Evolutionary conservation across 768 basidiomycete species (phyloP).

Genomic region (Russula virescens): DNA sequence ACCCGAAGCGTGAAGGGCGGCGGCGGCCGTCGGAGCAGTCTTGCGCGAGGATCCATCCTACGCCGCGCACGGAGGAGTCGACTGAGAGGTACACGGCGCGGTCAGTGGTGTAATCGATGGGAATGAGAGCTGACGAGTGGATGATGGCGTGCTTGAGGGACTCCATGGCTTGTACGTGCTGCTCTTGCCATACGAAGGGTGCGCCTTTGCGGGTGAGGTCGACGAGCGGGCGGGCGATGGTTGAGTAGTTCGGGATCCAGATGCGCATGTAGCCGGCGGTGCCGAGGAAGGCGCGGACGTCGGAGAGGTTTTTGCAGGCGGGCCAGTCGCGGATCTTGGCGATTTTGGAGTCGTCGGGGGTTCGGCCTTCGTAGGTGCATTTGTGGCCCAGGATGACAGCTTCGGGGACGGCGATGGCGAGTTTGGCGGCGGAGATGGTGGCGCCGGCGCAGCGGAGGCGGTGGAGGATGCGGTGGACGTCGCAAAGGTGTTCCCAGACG

Average conservation of each 20-base stretch:
- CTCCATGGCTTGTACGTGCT: too few species aligned
- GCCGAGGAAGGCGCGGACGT: too few species aligned
- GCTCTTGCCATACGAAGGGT: not conserved
- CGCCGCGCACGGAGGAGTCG: not conserved
- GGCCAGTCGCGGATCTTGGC: too few species aligned
- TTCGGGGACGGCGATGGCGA: not conserved
- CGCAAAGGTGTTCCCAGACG: too few species aligned
- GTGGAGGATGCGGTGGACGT: too few species aligned
- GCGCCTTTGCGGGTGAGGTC: slow-evolving; percentile 26
- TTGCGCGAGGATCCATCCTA: slow-evolving; percentile 21
- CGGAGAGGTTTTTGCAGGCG: too few species aligned
- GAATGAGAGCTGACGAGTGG: too few species aligned
- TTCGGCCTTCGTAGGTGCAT: slow-evolving; percentile 34
- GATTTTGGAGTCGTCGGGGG: too few species aligned
- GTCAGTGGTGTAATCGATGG: too few species aligned
- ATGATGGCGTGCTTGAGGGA: too few species aligned
- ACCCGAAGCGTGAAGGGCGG: slow-evolving; percentile 35
- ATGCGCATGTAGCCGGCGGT: slow-evolving; percentile 12
- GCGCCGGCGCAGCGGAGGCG: too few species aligned
- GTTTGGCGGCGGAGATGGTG: too few species aligned
- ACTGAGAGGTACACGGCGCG: not conserved
- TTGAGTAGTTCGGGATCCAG: slow-evolving; percentile 27
- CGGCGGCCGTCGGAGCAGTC: slow-evolving; percentile 13
- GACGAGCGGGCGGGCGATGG: slow-evolving; percentile 19
- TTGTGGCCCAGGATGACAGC: slow-evolving; percentile 32